Evolutionary conservation across 495 filamentous ascomycete species (phyloP), one percentile per base, ranked within the genome.

Genomic region (Haplographium delicatum): DNA sequence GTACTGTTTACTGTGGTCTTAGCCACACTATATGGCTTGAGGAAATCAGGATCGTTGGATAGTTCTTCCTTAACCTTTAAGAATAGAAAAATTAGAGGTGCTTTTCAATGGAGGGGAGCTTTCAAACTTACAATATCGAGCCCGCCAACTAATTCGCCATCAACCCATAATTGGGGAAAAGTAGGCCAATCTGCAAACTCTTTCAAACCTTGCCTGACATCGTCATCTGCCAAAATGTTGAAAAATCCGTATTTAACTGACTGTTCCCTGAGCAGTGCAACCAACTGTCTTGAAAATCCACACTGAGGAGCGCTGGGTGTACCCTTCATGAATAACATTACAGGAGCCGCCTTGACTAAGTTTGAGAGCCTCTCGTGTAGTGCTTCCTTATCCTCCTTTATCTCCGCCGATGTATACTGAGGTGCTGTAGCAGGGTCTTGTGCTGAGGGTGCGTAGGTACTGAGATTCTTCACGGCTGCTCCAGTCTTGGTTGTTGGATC

Each of bases 231-330:
- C 46, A 99, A 69, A 55, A 95, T 97, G 62, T 99, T 97, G 71
- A 99, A 99, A 76, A 97, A 97, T 5, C 93, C 94, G 68, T 97
- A 99, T 63, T 91, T 86, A 30, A 99, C 85, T 43, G 84, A 83
- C 51, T 84, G 80, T 72, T 96, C 90, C 49, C 93, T 81, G 49
- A 97, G 70, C 28, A 97, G 74, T 2, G 73, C 80, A 13, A 97
- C 94, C 30, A 95, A 64, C 69, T 96, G 89, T 45, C 91, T 56
- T 54, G 86, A 93, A 72, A 96, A 98, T 2, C 93, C 93, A 64
- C 93, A 98, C 68, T 96, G 89, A 5, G 93, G 93, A 48, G 81
- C 76, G 56, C 82, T 87, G 0, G 93, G 93, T 1, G 94, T 95
- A 27, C 93, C 88, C 66, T 88, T 89, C 83, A 89, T 88, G 71